Evolutionary conservation across 2,329 filamentous ascomycete genomes (phyloP).

Genomic region (Pseudocercospora musae): DNA sequence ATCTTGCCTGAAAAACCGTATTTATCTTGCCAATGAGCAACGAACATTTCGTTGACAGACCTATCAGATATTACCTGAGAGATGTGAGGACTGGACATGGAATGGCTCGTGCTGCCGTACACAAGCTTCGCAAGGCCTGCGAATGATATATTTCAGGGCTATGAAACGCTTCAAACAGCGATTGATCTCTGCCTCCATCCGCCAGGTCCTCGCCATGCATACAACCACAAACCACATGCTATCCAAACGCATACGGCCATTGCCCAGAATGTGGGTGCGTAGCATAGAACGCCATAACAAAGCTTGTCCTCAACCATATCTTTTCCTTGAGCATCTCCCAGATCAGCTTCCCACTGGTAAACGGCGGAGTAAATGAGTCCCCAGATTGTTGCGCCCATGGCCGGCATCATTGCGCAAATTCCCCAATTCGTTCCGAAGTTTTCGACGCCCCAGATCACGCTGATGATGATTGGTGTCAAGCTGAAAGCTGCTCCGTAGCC

Average conservation of each 20-base stretch:
- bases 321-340: slow-evolving; percentile 35
- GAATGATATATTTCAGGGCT: background rate
- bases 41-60: background rate
- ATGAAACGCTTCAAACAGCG: slow-evolving; percentile 48
- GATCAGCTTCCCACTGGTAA: slow-evolving; percentile 65
- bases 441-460: slow-evolving; percentile 94
- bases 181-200: slow-evolving; percentile 77
- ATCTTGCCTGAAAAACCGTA: no score
- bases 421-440: slow-evolving; percentile 99
- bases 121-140: background rate
- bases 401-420: slow-evolving; percentile 88
- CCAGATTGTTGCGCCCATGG: slow-evolving; percentile 84
- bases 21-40: background rate
- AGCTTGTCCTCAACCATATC: slow-evolving; percentile 50
- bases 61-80: background rate
- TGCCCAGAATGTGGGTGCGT: slow-evolving; percentile 78
- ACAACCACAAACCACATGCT: slow-evolving; percentile 67
- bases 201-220: slow-evolving; percentile 74
- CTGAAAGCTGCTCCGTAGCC: slow-evolving; percentile 85
- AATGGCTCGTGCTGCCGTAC: background rate
- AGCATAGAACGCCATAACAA: slow-evolving; percentile 80
- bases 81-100: background rate
- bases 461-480: slow-evolving; percentile 85
- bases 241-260: slow-evolving; percentile 77
- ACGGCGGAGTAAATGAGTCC: slow-evolving; percentile 80